Conservation (phyloP, 768 basidiomycete species). For the Pisolithus microcarpus region DNA sequence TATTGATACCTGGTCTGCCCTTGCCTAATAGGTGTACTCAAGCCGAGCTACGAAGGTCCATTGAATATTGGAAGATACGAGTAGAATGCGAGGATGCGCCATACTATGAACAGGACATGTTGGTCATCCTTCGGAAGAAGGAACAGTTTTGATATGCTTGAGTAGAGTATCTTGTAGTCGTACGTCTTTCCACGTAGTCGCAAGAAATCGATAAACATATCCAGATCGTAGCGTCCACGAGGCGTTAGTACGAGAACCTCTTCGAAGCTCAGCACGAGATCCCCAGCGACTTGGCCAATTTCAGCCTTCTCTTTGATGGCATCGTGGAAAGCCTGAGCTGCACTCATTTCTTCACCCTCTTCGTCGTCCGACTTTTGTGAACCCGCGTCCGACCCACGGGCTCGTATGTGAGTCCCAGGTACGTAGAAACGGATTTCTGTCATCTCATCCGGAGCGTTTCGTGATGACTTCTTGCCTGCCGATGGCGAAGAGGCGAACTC, state of each 20-base stretch:
- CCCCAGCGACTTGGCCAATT: conserved; percentile 85
- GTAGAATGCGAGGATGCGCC: conserved; percentile 21
- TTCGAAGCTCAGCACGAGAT: conserved; percentile 89
- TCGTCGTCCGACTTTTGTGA: conserved; percentile 62
- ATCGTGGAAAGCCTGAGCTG: conserved; percentile 96
- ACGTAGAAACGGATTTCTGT: conserved; percentile 96
- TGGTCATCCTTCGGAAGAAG: conserved; percentile 94
- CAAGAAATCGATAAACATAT: conserved; percentile 94
- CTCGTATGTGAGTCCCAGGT: conserved; percentile 67
- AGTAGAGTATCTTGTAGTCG: conserved; percentile 95
- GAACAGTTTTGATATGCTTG: conserved; percentile 82
- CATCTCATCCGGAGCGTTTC: conserved; percentile 66
- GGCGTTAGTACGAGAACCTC: conserved; percentile 94
- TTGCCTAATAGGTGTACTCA: conserved; percentile 92
- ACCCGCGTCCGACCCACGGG: conserved; percentile 62
- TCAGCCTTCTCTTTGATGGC: conserved; percentile 94
- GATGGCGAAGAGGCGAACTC: conserved; percentile 64
- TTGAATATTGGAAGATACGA: neutral
- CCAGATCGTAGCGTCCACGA: conserved; percentile 94
- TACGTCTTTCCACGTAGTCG: conserved; percentile 95
- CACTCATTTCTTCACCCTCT: conserved; percentile 75
- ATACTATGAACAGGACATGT: conserved; percentile 89
- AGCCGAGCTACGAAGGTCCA: conserved; percentile 56
- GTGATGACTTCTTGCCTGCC: conserved; percentile 36
- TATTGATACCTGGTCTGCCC: conserved; percentile 98